A percentile compares a stretch with the other conserved stretches of the same genome.
Conservation (phyloP, 2,329 filamentous ascomycete species). For the Monosporascus sp. region DNA sequence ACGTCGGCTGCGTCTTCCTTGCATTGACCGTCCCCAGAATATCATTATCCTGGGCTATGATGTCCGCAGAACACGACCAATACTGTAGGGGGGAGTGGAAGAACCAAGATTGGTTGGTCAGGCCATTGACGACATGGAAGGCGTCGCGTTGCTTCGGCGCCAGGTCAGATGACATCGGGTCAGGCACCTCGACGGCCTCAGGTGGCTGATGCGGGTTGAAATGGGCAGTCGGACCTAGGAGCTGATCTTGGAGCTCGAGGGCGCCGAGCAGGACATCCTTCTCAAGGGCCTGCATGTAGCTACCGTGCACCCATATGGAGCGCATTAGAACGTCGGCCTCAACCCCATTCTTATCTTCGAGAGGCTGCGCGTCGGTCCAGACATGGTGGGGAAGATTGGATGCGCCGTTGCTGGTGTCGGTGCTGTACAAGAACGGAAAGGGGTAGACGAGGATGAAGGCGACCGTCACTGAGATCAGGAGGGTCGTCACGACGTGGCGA, state of each 20-base stretch:
- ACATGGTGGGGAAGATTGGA: conserved; percentile 73
- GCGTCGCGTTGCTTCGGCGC: conserved; percentile 44
- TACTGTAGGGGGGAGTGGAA: conserved; percentile 81
- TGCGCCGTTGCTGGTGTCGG: conserved; percentile 64
- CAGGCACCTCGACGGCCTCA: conserved; percentile 21
- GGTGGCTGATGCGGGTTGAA: conserved; percentile 44
- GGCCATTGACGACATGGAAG: conserved; percentile 54
- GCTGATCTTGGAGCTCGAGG: conserved; percentile 62
- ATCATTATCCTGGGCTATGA: conserved; percentile 55
- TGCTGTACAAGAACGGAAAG: conserved; percentile 68
- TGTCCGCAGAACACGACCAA: conserved; percentile 63
- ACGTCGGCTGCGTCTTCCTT: conserved; percentile 55
- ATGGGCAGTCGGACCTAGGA: conserved; percentile 57
- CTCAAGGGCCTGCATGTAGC: conserved; percentile 72
- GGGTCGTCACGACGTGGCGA: conserved; percentile 67
- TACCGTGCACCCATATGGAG: conserved; percentile 75
- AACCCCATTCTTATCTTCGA: conserved; percentile 45
- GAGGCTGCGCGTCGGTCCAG: conserved; percentile 69
- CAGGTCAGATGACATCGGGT: conserved; percentile 32
- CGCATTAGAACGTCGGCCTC: conserved; percentile 73
- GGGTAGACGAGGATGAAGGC: conserved; percentile 69
- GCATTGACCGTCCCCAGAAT: conserved; percentile 66
- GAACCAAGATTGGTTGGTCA: conserved; percentile 64
- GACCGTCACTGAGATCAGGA: conserved; percentile 67
- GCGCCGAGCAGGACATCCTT: conserved; percentile 60